phyloP scores from a whole-genome alignment of 345 rosid genomes.

The Firmiana major region DNA sequence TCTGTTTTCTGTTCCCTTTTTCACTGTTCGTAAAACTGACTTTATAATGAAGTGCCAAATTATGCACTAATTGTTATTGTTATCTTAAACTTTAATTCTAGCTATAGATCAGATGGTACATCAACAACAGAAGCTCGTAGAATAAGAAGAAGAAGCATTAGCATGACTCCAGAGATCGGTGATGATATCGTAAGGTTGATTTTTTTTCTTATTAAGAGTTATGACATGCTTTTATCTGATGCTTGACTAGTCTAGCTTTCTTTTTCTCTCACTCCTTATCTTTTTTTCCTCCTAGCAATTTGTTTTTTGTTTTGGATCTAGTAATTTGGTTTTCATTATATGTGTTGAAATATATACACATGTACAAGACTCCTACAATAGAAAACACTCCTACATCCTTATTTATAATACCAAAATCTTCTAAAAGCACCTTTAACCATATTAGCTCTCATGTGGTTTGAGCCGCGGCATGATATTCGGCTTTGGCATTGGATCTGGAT shows the following conservation, averaged over 20 bases:
- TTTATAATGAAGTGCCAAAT: background rate
- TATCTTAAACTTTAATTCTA: conserved; percentile 20
- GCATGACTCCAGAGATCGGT: conserved; percentile 97
- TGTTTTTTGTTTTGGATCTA: background rate
- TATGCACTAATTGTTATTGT: conserved; percentile 10
- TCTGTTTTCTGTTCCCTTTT: background rate
- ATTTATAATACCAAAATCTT: too few relatives aligned
- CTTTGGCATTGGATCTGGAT: too few relatives aligned
- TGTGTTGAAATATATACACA: too few relatives aligned
- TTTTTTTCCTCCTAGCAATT: background rate
- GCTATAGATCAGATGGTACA: conserved; percentile 79
- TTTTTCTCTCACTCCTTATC: background rate
- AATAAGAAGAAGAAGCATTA: conserved; percentile 90
- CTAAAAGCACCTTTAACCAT: too few relatives aligned
- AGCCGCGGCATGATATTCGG: too few relatives aligned
- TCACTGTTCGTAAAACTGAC: background rate
- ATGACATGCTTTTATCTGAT: background rate
- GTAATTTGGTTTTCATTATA: too few relatives aligned
- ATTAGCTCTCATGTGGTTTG: too few relatives aligned
- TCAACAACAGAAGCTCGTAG: conserved; percentile 74
- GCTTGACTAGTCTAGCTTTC: background rate
- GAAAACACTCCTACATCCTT: too few relatives aligned
- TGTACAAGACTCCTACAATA: too few relatives aligned
- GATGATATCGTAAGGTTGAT: conserved; percentile 96
- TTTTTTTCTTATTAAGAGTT: conserved; percentile 11